phyloP scores from a whole-genome alignment of 2,329 filamentous ascomycete species.

The Corniculantispora saksenae region DNA sequence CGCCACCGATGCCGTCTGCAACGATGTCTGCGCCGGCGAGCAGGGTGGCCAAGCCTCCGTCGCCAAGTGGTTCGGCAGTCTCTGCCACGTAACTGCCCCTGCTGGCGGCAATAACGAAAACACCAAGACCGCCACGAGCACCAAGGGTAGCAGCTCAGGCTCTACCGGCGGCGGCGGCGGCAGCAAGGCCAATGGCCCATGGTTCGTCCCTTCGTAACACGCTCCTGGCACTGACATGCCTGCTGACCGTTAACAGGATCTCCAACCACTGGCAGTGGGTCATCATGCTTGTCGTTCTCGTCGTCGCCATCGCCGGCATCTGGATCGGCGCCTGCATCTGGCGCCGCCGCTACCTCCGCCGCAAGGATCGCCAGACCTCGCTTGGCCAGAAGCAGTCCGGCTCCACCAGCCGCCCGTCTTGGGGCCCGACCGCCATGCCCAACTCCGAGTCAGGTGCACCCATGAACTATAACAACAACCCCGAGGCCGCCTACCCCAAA shows the following conservation, averaged over 20 bases:
- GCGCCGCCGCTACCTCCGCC: conserved; percentile 72
- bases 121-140: conserved; percentile 19
- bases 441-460: conserved; percentile 1
- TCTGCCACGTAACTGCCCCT: conserved; percentile 54
- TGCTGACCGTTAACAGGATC: conserved; percentile 50
- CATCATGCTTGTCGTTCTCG: conserved; percentile 74
- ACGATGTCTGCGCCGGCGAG: conserved; percentile 52
- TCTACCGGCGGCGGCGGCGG: neutral
- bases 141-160: neutral
- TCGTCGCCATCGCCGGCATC: conserved; percentile 66
- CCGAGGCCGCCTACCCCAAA: conserved; percentile 27
- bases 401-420: conserved; percentile 37
- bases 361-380: conserved; percentile 57
- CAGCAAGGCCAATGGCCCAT: conserved; percentile 7
- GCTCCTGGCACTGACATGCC: neutral
- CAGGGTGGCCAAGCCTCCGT: conserved; percentile 53
- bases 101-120: conserved; percentile 21
- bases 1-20: conserved; percentile 62
- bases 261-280: conserved; percentile 77
- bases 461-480: neutral
- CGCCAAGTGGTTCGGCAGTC: conserved; percentile 68
- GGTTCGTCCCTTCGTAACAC: neutral
- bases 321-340: conserved; percentile 70
- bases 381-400: conserved; percentile 41
- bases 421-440: conserved; percentile 34